Evolutionary conservation across 306 rosid species (phyloP).

Genomic region (Myrica gale): DNA sequence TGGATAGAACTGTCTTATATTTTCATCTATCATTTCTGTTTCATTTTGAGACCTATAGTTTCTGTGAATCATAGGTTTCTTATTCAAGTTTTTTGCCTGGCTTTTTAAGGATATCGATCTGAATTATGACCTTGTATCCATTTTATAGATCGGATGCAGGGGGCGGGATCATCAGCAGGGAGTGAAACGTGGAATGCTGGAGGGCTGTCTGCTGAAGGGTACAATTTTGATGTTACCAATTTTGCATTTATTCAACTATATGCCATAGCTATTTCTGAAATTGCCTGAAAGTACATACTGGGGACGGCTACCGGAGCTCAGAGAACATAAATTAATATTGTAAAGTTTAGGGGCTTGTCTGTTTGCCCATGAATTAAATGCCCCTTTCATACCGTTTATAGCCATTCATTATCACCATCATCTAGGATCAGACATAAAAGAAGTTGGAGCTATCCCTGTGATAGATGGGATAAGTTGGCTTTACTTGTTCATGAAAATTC

Average conservation of each 20-base stretch:
- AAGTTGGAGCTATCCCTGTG: background rate
- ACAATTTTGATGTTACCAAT: constrained; percentile 22
- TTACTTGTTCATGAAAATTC: background rate
- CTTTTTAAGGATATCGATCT: background rate
- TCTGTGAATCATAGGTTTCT: background rate
- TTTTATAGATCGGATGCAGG: constrained; percentile 68
- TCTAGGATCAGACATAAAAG: background rate
- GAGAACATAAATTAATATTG: background rate
- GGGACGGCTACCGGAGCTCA: background rate
- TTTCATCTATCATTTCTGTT: background rate
- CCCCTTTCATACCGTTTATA: background rate
- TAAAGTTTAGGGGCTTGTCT: background rate
- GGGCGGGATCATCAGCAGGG: constrained; percentile 59
- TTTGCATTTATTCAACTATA: background rate
- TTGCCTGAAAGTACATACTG: background rate
- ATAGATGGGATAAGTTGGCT: background rate
- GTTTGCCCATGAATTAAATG: background rate
- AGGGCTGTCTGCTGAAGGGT: constrained; percentile 59
- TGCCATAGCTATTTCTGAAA: background rate
- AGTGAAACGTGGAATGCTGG: constrained; percentile 63
- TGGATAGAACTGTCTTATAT: background rate
- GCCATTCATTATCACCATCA: background rate
- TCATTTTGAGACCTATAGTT: background rate
- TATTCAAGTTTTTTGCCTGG: background rate
- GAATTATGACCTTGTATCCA: constrained; percentile 26